Percentiles rank a stretch among this genome's conserved stretches.
Evolutionary conservation across 495 filamentous ascomycete species (phyloP).

Genomic region (Bacidia gigantensis): DNA sequence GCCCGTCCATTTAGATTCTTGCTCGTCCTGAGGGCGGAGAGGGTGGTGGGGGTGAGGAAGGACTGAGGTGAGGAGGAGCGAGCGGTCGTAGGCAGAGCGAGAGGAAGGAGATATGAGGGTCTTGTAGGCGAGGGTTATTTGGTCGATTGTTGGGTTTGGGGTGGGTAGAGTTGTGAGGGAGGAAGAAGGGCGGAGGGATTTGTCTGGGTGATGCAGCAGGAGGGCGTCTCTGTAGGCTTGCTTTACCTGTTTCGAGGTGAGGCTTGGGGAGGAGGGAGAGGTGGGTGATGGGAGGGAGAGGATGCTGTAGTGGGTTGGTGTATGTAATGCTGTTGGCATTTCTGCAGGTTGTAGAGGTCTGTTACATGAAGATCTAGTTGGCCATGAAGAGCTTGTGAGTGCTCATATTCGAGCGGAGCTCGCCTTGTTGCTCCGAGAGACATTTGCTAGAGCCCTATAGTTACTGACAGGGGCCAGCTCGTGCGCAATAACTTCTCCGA

Average conservation of each 20-base stretch:
- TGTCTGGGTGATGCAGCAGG: constrained; percentile 73
- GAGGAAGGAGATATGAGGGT: constrained; percentile 45
- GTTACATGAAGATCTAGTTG: too few relatives aligned
- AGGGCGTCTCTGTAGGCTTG: constrained; percentile 67
- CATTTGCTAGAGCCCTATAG: too few relatives aligned
- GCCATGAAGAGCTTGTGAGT: too few relatives aligned
- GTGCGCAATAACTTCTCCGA: too few relatives aligned
- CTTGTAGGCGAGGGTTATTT: constrained; percentile 64
- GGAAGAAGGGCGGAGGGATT: constrained; percentile 24
- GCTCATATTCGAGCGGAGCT: too few relatives aligned
- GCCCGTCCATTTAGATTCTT: too few relatives aligned
- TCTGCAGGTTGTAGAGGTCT: too few relatives aligned
- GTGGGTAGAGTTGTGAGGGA: constrained; percentile 9
- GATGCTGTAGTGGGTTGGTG: constrained; percentile 8
- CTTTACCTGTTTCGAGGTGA: constrained; percentile 37
- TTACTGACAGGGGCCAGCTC: too few relatives aligned
- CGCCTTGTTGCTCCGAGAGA: too few relatives aligned
- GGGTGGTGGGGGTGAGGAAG: constrained; percentile 19
- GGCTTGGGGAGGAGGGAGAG: neutral
- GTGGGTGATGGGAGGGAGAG: constrained; percentile 6
- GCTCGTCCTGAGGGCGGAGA: neutral
- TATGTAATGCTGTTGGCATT: constrained; percentile 7
- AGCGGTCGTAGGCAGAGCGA: constrained; percentile 53
- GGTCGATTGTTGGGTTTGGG: constrained; percentile 45
- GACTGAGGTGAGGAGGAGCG: constrained; percentile 11